Conservation (phyloP, 1,139 yeast species). For the Saccharomyces hybrid region DNA sequence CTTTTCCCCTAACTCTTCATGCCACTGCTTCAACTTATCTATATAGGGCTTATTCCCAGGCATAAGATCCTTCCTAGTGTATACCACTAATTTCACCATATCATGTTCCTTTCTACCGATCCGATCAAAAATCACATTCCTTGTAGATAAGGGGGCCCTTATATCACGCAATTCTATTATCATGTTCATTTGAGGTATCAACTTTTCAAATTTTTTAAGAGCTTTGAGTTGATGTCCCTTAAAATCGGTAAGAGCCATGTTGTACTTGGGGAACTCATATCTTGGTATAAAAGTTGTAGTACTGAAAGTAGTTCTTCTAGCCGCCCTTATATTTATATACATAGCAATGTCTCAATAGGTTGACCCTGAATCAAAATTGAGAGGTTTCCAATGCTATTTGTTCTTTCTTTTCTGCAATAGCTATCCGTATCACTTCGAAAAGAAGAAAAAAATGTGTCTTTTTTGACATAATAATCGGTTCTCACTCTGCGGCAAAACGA, state of each 20-base stretch:
- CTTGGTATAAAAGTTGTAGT: conserved; percentile 34
- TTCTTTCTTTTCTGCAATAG: not conserved
- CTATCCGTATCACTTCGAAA: not conserved
- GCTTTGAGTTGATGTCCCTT: conserved; percentile 91
- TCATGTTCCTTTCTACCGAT: conserved; percentile 49
- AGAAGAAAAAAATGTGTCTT: not conserved
- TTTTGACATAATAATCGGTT: not conserved
- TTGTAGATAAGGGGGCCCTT: conserved; percentile 79
- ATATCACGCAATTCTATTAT: conserved; percentile 81
- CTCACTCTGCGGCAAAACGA: not conserved
- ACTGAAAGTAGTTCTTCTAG: not conserved
- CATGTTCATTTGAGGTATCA: conserved; percentile 75
- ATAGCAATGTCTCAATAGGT: too few relatives aligned
- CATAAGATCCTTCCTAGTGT: conserved; percentile 28
- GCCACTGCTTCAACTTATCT: conserved; percentile 23
- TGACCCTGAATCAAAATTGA: too few relatives aligned
- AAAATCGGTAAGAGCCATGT: conserved; percentile 67
- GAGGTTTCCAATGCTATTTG: not conserved
- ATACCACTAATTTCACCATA: conserved; percentile 23
- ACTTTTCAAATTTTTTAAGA: conserved; percentile 54
- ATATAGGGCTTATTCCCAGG: conserved; percentile 8
- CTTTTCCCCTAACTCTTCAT: conserved; percentile 45
- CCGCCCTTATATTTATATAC: not conserved
- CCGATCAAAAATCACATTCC: conserved; percentile 72
- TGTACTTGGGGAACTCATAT: conserved; percentile 55